Evolutionary conservation across 306 rosid species (phyloP), one percentile per base, ranked within the genome.

Genomic region (Inga laurina): DNA sequence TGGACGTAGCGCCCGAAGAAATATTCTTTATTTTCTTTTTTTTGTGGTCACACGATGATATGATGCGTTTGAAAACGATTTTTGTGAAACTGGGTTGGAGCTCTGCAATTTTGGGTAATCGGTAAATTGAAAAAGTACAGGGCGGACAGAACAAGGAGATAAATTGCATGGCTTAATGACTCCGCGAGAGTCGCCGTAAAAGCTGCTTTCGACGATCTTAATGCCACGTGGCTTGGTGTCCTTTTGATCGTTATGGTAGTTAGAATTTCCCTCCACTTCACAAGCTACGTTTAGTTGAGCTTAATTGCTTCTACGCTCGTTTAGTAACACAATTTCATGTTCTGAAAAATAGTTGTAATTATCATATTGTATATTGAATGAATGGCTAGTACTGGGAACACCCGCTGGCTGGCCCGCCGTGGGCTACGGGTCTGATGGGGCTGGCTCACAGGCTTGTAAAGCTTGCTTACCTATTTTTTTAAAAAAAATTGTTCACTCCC

Each of bases 151-250:
- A 44, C 75, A 48, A 71, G 34, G 54, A 71, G 35, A 71, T n/a
- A 11, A n/a, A 21, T n/a, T 10, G 54, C 43, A 19, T 39, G 51
- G 66, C 7, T 0, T 10, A 22, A 41, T 19, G 37, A 24, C 52
- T 39, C 48, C 74, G 1, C 2, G n/a, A 15, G 51, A 22, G 10
- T 37, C 8, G 74, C 27, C 74, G 32, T 0, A 39, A 19, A 70
- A 41, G 11, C 49, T 18, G 52, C 0, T 72, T 44, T n/a, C 9
- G 35, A 43, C 3, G 37, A 72, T 43, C 52, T 12, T 22, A 12
- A 72, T 72, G 76, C 76, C 56, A 72, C 75, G 75, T 43, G 75
- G 74, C 74, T 3, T 30, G 19, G 37, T 64, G 18, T 30, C 39
- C 37, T 27, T 61, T 13, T 27, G 39, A 27, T 4, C 18, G 69